Evolutionary conservation across 768 basidiomycete species (phyloP).

Genomic region (Boletus rex-veris): DNA sequence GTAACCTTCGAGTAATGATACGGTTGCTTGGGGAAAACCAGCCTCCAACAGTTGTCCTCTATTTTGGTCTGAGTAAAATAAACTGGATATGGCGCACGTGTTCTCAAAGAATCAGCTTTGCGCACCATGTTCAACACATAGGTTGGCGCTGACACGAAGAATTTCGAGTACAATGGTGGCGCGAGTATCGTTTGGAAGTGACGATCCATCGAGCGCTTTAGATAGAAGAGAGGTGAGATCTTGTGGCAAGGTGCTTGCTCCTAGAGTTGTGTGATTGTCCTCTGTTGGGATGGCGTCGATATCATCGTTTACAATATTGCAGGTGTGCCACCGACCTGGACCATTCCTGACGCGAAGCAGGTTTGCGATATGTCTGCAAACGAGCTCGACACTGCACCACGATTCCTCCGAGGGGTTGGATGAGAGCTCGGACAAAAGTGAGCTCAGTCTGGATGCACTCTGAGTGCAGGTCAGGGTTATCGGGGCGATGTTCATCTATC

Average conservation of each 20-base stretch:
- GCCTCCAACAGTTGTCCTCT: constrained; percentile 67
- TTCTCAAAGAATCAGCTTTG: constrained; percentile 1
- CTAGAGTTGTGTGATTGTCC: constrained; percentile 69
- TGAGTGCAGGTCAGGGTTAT: constrained; percentile 22
- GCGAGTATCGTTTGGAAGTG: constrained; percentile 43
- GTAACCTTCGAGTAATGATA: constrained; percentile 69
- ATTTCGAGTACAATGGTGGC: constrained; percentile 60
- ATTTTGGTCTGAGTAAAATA: constrained; percentile 58
- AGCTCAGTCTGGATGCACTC: constrained; percentile 31
- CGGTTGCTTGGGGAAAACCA: constrained; percentile 62
- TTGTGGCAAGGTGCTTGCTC: constrained; percentile 60
- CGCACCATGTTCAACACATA: constrained; percentile 81
- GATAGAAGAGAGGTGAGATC: constrained; percentile 60
- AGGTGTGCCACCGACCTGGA: constrained; percentile 37
- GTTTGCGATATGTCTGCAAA: constrained; percentile 59
- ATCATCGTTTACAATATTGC: neutral
- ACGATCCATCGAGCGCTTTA: constrained; percentile 47
- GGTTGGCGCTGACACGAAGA: constrained; percentile 75
- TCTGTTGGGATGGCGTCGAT: constrained; percentile 39
- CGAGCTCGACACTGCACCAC: constrained; percentile 53
- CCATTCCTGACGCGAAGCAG: constrained; percentile 54
- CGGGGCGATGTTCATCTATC: constrained; percentile 18
- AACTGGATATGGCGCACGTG: constrained; percentile 2
- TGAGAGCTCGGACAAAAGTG: constrained; percentile 33
- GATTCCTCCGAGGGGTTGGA: constrained; percentile 29